These are phyloP conservation scores for Cordyceps tenuipes DNA, from an alignment of 2,329 filamentous ascomycete species.

Conservation along the genomic window DNA sequence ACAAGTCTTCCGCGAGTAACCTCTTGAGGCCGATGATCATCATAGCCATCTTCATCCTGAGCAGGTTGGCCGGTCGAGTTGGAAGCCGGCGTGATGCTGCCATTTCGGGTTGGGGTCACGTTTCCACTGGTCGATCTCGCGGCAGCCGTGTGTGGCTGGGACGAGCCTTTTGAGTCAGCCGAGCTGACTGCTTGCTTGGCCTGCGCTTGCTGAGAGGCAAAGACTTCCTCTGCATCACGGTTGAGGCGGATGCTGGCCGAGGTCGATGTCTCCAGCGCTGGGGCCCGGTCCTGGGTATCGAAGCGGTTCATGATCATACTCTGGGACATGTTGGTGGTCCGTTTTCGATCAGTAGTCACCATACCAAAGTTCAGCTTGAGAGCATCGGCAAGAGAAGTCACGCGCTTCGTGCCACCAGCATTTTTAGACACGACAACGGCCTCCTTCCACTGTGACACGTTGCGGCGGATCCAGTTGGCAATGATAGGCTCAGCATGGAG, in stretches of 20 bases:
- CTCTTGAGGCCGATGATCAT: conserved; percentile 74
- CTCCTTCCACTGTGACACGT: conserved; percentile 79
- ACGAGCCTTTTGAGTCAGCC: conserved; percentile 11
- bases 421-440: conserved; percentile 98
- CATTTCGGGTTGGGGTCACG: not conserved
- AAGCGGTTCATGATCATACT: conserved; percentile 70
- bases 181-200: not conserved
- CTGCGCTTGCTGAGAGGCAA: conserved; percentile 16
- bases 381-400: conserved; percentile 90
- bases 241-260: conserved; percentile 16
- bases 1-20: conserved; percentile 87
- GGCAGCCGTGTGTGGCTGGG: conserved; percentile 5
- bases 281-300: conserved; percentile 47
- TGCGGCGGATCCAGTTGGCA: conserved; percentile 87
- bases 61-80: conserved; percentile 20
- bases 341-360: conserved; percentile 74
- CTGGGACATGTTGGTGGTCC: conserved; percentile 58
- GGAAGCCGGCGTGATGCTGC: conserved; percentile 4
- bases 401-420: conserved; percentile 90
- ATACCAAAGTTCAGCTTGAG: conserved; percentile 97
- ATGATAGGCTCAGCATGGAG: conserved; percentile 93
- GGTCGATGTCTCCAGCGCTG: conserved; percentile 29
- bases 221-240: conserved; percentile 17
- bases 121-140: not conserved
- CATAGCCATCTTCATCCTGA: conserved; percentile 47